phyloP scores from a whole-genome alignment of 148 eudicot species.

The Rhododendron ovatum region DNA sequence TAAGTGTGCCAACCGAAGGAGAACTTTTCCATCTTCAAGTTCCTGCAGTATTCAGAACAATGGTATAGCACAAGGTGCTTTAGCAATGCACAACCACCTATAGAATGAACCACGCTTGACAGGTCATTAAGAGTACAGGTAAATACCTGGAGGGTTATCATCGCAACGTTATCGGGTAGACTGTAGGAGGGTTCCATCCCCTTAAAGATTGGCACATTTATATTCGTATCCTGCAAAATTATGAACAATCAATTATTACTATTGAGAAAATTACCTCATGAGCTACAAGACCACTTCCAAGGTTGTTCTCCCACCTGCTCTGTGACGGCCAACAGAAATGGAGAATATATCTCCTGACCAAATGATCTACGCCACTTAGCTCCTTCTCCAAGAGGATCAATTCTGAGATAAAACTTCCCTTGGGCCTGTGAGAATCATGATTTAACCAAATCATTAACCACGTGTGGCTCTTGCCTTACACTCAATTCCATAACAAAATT shows the following conservation, averaged over 20 bases:
- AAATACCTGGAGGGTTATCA: constrained; percentile 88
- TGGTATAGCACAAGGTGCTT: not conserved
- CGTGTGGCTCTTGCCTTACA: not conserved
- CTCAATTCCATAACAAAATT: constrained; percentile 2
- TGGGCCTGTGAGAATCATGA: constrained; percentile 44
- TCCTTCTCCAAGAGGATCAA: constrained; percentile 87
- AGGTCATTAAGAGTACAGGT: not conserved
- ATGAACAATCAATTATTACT: not conserved
- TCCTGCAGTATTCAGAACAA: constrained; percentile 42
- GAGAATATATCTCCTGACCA: constrained; percentile 93
- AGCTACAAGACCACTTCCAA: not conserved
- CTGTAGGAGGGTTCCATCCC: constrained; percentile 72
- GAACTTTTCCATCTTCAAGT: constrained; percentile 69
- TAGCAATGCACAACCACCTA: not conserved
- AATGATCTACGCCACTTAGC: constrained; percentile 88
- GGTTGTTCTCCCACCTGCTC: constrained; percentile 58
- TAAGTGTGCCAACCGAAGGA: constrained; percentile 90
- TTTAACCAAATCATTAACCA: not conserved
- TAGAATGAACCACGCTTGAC: not conserved
- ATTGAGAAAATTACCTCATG: not conserved
- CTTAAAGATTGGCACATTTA: constrained; percentile 51
- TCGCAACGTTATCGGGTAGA: constrained; percentile 83
- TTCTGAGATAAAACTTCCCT: constrained; percentile 71
- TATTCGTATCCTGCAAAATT: constrained; percentile 36
- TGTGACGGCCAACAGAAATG: constrained; percentile 82